Percentiles rank a stretch among this genome's conserved stretches.
phyloP scores from a whole-genome alignment of 2,329 filamentous ascomycete genomes.

The Colletotrichum truncatum region DNA sequence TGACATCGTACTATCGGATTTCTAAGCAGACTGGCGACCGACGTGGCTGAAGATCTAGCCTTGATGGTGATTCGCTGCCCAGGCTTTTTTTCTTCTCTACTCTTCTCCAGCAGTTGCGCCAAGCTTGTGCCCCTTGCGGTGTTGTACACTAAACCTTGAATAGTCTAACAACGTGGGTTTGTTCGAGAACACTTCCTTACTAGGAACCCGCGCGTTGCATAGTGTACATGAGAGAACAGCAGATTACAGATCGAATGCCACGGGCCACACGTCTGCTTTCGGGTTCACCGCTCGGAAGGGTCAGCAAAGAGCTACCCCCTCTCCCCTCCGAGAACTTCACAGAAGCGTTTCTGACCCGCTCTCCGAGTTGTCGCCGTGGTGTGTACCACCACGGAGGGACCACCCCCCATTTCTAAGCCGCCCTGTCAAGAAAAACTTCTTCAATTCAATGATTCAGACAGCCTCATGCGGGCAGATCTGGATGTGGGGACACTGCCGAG shows the following conservation, averaged over 20 bases:
- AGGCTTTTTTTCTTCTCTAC: not conserved
- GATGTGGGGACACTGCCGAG: conserved; percentile 6
- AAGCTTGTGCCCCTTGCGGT: not conserved
- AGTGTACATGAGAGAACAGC: not conserved
- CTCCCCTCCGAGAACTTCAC: not conserved
- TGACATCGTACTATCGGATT: conserved; percentile 23
- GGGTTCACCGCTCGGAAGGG: conserved; percentile 18
- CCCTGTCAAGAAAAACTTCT: conserved; percentile 4
- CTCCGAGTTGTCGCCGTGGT: conserved; percentile 27
- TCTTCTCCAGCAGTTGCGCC: not conserved
- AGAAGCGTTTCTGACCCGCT: conserved; percentile 12
- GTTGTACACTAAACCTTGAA: not conserved
- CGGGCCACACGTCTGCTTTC: not conserved
- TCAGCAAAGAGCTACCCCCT: not conserved
- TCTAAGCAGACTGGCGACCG: conserved; percentile 17
- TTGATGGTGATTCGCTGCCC: conserved; percentile 1
- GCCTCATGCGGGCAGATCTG: conserved; percentile 6
- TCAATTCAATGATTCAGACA: conserved; percentile 6
- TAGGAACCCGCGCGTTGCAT: conserved; percentile 5
- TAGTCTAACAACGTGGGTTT: not conserved
- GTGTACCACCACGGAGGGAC: not conserved
- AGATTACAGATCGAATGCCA: not conserved
- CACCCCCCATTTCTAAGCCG: conserved; percentile 19
- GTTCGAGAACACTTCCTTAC: conserved; percentile 12
- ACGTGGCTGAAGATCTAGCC: not conserved